Base-by-base conservation (phyloP, 108 stramenopile genomes). In the Nannochloropsis gaditana region DNA sequence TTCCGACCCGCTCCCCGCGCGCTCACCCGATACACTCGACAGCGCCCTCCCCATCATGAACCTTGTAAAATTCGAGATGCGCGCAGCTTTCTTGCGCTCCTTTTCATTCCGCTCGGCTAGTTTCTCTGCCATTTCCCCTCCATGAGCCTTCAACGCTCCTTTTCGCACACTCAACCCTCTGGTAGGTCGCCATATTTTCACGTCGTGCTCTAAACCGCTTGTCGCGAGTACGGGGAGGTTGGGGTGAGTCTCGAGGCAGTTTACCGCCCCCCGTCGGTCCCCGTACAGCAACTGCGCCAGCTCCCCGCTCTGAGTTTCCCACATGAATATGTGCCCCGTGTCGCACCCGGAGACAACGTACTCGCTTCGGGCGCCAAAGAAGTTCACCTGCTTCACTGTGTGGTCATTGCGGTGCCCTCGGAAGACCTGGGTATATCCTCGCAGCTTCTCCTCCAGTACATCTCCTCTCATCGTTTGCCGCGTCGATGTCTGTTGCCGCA, bases 171-270 rank as follows among this genome's bases (percentile, higher is more conserved):
- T n/a, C 59, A n/a, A 15, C 2, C 59, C n/a, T 2, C 59, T n/a
- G 4, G 59, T 73, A 3, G 59, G 59, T n/a, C 59, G 15, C 59
- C 59, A 73, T 73, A 73, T n/a, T n/a, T 73, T 73, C 19, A 73
- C 59, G n/a, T 73, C 59, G n/a, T 73, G 59, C n/a, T 73, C 59
- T n/a, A 73, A n/a, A 15, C 59, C 59, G 3, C 87, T 88, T 9
- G 87, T 88, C 17, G 84, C 84, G 9, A 88, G 45, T 5, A 82
- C 84, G 9, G 87, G 87, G 43, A 88, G 82, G 81, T 31, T 84
- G 2, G 87, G 87, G 87, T 88, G 87, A 11, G 84, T 84, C 45
- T 88, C 87, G 42, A 88, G 59, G n/a, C 87, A 88, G 81, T 88
- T 88, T 15, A 88, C 87, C 21, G 87, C 87, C 0, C 87, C 87